Conservation (phyloP, 1,284 basidiomycete genomes). For the Phlebopus sp. region DNA sequence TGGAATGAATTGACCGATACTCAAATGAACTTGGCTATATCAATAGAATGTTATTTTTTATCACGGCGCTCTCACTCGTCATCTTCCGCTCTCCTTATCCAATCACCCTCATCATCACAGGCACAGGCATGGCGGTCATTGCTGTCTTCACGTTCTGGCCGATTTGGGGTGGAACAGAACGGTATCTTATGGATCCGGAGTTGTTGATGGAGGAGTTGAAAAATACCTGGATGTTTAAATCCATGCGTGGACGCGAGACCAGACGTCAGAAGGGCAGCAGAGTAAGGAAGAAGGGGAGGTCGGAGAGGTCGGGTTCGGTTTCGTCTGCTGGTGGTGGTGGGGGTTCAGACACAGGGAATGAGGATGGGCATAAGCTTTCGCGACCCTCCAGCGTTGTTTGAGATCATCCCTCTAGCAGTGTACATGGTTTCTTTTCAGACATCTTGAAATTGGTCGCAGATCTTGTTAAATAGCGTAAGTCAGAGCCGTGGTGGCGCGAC, state of each 20-base stretch:
- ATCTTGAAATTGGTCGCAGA: too few relatives aligned
- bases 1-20: neutral
- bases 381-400: neutral
- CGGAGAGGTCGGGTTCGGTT: neutral
- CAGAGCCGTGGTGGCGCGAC: too few relatives aligned
- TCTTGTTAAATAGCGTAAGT: too few relatives aligned
- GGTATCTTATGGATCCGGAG: neutral
- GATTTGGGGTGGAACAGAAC: slow-evolving; percentile 1
- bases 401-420: too few relatives aligned
- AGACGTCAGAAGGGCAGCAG: neutral
- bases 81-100: slow-evolving; percentile 3
- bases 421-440: too few relatives aligned
- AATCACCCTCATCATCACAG: slow-evolving; percentile 2
- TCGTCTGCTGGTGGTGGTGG: neutral
- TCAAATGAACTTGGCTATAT: neutral
- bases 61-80: slow-evolving; percentile 5
- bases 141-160: slow-evolving; percentile 8
- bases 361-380: neutral
- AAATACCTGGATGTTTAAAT: neutral
- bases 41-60: slow-evolving; percentile 10
- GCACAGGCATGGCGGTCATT: slow-evolving; percentile 3
- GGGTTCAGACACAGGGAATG: neutral
- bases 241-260: neutral
- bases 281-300: neutral
- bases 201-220: neutral